Evolutionary conservation across 2,329 filamentous ascomycete genomes (phyloP).

Genomic region (Claviceps monticola): DNA sequence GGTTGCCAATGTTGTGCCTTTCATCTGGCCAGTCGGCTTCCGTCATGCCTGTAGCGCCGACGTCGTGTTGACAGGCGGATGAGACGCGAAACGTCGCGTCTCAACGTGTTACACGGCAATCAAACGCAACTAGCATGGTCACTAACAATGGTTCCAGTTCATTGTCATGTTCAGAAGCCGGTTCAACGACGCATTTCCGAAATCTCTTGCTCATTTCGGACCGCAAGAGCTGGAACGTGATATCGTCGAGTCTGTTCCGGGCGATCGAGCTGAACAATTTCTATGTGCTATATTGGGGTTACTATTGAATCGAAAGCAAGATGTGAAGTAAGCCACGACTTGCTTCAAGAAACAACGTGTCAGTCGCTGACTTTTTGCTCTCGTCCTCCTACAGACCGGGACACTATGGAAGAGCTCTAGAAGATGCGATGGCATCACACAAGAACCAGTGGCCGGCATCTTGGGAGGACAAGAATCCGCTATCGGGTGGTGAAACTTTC

Average conservation of each 20-base stretch:
- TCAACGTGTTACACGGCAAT: slow-evolving; percentile 7
- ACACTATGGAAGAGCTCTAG: slow-evolving; percentile 83
- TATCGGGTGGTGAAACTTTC: slow-evolving; percentile 71
- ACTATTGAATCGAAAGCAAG: slow-evolving; percentile 92
- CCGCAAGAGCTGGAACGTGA: slow-evolving; percentile 91
- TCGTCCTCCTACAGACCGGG: slow-evolving; percentile 50
- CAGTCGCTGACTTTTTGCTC: background rate
- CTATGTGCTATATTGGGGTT: slow-evolving; percentile 80
- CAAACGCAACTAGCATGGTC: slow-evolving; percentile 1
- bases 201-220: slow-evolving; percentile 77
- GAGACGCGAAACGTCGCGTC: slow-evolving; percentile 43
- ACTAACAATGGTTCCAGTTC: slow-evolving; percentile 44
- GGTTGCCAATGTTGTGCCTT: background rate
- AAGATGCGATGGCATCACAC: slow-evolving; percentile 80
- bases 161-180: slow-evolving; percentile 96
- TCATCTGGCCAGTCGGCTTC: background rate
- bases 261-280: slow-evolving; percentile 74
- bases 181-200: slow-evolving; percentile 79
- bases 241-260: slow-evolving; percentile 61
- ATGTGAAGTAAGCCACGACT: slow-evolving; percentile 70
- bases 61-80: slow-evolving; percentile 14
- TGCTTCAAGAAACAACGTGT: background rate
- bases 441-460: slow-evolving; percentile 74
- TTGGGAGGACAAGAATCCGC: slow-evolving; percentile 74
- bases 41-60: background rate